These are phyloP conservation scores for Thraustochytrium sp. DNA, from an alignment of 352 stramenopile species.

Conservation along the genomic window DNA sequence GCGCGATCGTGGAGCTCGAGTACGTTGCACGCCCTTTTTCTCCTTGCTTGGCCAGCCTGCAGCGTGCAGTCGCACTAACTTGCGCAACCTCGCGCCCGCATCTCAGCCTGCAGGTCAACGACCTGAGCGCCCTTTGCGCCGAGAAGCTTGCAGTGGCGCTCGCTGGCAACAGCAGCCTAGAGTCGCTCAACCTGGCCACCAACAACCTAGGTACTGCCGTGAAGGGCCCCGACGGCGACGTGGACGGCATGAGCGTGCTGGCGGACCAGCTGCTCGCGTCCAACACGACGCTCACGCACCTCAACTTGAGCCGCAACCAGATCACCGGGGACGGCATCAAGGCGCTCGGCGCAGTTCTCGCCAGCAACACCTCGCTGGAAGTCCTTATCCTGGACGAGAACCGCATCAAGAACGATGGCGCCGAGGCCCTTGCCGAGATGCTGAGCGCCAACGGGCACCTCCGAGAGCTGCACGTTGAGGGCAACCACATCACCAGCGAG, in stretches of 20 bases:
- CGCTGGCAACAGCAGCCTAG: not conserved
- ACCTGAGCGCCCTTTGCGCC: not conserved
- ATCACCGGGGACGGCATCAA: no score
- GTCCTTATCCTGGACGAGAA: not conserved
- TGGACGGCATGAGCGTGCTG: no score
- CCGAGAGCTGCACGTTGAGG: not conserved
- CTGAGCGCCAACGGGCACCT: not conserved
- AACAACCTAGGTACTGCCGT: no score
- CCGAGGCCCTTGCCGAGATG: not conserved
- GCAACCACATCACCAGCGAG: not conserved
- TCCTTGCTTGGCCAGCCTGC: not conserved
- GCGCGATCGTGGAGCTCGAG: not conserved
- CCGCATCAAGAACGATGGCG: not conserved
- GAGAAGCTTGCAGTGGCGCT: not conserved
- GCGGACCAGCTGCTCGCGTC: no score
- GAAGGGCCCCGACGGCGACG: no score
- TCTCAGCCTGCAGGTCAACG: slow-evolving; percentile 5
- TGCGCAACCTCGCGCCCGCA: not conserved
- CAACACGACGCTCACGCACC: not conserved
- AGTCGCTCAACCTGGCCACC: no score
- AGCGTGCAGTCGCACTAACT: not conserved
- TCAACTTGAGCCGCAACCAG: no score
- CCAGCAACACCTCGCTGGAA: no score
- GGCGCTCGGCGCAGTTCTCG: no score
- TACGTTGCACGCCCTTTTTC: not conserved